Base-by-base conservation (phyloP, 1,284 basidiomycete genomes). In the Rhodotorula sp. region DNA sequence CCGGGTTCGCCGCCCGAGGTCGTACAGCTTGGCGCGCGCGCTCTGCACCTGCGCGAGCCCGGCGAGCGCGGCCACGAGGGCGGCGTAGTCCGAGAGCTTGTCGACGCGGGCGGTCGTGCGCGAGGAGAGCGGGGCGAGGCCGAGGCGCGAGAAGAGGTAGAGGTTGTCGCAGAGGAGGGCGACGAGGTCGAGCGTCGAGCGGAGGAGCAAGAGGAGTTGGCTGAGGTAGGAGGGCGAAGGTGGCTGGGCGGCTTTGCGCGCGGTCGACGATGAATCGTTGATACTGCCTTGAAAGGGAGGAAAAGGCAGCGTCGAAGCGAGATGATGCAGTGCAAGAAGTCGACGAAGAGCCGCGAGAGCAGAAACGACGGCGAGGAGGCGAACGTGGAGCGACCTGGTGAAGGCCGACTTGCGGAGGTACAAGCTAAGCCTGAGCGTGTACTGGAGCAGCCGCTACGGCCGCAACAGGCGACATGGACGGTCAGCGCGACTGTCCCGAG, bases 311-410 rank as follows among this genome's bases (percentile, higher is more conserved):
- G 25, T 41, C 23, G 45, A 53, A 16, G 34, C 34, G 25, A 74
- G 67, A 4, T 46, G 14, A 5, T 63, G 41, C 5, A 63, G 53
- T 19, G 68, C 61, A 48, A 72, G 45, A 23, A 74, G 25, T 2
- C 73, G 61, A 4, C 73, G 66, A 41, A 68, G 7, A 19, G 72
- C 72, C 3, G 70, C 68, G 42, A 74, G 52, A 21, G 56, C 4
- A 17, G 72, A 71, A 34, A 71, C 69, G 66, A 71, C 42, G 49
- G 58, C 66, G 45, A 74, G 41, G 19, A 71, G 58, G 42, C 49
- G 46, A 50, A 46, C 53, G 53, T 46, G 46, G 58, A 57, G 42
- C 8, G 46, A 46, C 12, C 45, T 53, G 23, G 41, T 23, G 16
- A 21, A 42, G 25, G 27, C 34, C 8, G 9, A 4, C 3, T 25